Evolutionary conservation across 169 alveolate species (phyloP), one percentile per base, ranked within the genome.

Genomic region (Cryptosporidium baileyi): DNA sequence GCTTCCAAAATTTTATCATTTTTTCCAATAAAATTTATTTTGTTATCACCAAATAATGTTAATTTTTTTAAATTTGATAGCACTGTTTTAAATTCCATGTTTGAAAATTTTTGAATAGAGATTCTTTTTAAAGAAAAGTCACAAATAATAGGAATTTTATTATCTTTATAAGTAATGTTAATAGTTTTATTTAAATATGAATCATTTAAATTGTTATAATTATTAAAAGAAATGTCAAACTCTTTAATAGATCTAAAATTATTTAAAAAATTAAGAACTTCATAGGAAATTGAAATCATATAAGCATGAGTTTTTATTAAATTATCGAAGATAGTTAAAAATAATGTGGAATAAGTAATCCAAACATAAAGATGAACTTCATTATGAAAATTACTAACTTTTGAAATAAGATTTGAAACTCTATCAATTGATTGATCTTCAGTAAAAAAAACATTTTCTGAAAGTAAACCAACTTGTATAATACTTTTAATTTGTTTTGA

Each of bases 361-460:
- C 82, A 74, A 24, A 57, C 40, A n/a, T 52, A 24, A 17, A 67
- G 36, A 26, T 38, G 41, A n/a, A 49, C 36, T 22, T 74, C 67
- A 36, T 38, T 38, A 0, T 24, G 67, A 54, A 74, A 74, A 47
- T 57, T 74, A 52, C 60, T 36, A 3, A 74, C 67, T 7, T 57
- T 74, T 57, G 52, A 26, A 24, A 74, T 34, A 19, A 74, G 9
- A 36, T 15, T 54, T 52, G 82, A 32, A 11, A 74, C 51, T 9
- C 67, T 49, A 26, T 52, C 22, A 38, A 22, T 36, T 3, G 82
- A 57, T 11, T 52, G 65, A 54, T 52, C 36, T 2, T 28, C 67
- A 36, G 36, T 52, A 24, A 74, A 74, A 17, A 74, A 74, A 6
- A 57, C 82, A 52, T 74, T 52, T 17, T 74, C 82, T 0, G 82